Conservation (phyloP, 108 stramenopile genomes). For the Pseudonitzschia pungens region DNA sequence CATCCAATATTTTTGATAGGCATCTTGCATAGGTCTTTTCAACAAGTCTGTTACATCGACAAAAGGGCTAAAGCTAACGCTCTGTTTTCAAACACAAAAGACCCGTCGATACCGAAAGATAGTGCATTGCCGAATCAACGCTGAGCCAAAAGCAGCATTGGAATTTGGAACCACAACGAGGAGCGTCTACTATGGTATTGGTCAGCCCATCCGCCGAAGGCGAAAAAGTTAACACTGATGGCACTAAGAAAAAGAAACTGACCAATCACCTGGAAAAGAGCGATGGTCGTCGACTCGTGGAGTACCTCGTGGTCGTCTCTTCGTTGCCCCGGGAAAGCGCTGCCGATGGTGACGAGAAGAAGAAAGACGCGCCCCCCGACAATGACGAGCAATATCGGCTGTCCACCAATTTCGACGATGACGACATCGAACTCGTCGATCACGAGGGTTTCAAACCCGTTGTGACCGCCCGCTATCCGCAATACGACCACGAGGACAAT, state of each 20-base stretch:
- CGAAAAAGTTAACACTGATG: slow-evolving; percentile 17
- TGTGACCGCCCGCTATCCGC: slow-evolving; percentile 74
- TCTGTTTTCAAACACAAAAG: no score
- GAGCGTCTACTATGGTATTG: no score
- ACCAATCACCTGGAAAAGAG: slow-evolving; percentile 19
- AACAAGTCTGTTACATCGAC: no score
- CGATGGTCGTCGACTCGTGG: slow-evolving; percentile 68
- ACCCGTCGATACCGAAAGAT: no score
- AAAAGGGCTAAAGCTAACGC: no score
- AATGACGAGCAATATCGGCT: slow-evolving; percentile 24
- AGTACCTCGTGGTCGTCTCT: slow-evolving; percentile 86
- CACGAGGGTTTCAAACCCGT: slow-evolving; percentile 56
- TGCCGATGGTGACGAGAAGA: slow-evolving; percentile 8
- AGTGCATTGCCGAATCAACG: no score
- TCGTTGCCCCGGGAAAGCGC: slow-evolving; percentile 21
- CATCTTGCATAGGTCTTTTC: no score
- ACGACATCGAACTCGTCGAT: slow-evolving; percentile 39
- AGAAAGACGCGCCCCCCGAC: background rate
- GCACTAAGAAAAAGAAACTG: slow-evolving; percentile 37
- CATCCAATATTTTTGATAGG: no score
- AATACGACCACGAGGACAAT: slow-evolving; percentile 71
- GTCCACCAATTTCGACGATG: slow-evolving; percentile 34
- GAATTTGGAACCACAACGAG: no score
- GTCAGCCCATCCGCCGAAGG: slow-evolving; percentile 29
- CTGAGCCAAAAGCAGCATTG: no score